phyloP scores from a whole-genome alignment of 208 protist species.

The Trypanosoma mega region DNA sequence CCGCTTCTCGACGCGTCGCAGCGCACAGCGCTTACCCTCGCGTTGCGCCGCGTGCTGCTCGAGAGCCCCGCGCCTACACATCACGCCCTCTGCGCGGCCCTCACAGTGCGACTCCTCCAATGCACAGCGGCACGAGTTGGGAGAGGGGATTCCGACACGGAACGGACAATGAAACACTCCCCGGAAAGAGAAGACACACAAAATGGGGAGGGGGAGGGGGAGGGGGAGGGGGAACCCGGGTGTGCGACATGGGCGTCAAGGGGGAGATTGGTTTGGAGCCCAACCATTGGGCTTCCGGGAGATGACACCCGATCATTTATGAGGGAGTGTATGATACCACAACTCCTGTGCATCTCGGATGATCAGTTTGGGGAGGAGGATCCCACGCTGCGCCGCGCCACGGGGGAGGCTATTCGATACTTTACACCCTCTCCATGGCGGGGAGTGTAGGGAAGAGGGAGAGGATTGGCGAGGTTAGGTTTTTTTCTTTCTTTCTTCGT shows the following conservation, averaged over 20 bases:
- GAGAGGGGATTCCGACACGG: too few relatives aligned
- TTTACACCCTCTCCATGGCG: constrained; percentile 10
- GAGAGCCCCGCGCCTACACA: constrained; percentile 8
- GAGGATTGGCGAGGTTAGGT: too few relatives aligned
- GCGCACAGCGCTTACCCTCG: constrained; percentile 42
- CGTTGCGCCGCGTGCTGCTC: constrained; percentile 40
- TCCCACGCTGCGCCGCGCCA: constrained; percentile 2
- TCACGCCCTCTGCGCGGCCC: constrained; percentile 14
- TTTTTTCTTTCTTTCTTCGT: too few relatives aligned
- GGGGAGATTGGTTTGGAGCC: neutral
- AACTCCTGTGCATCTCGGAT: constrained; percentile 15
- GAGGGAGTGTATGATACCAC: constrained; percentile 9
- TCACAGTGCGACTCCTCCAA: constrained; percentile 17
- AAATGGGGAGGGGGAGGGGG: neutral
- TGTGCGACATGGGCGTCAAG: neutral
- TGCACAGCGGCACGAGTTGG: neutral
- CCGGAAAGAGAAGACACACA: neutral
- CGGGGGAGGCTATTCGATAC: constrained; percentile 3
- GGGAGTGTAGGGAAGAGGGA: too few relatives aligned
- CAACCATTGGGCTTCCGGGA: constrained; percentile 6
- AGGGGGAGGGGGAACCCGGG: too few relatives aligned
- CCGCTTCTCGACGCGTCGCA: constrained; percentile 59
- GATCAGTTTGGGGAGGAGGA: constrained; percentile 26
- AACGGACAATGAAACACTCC: neutral
- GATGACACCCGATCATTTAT: constrained; percentile 18